Evolutionary conservation across 208 protist genomes (phyloP).

Genomic region (Trichomonas tenax): DNA sequence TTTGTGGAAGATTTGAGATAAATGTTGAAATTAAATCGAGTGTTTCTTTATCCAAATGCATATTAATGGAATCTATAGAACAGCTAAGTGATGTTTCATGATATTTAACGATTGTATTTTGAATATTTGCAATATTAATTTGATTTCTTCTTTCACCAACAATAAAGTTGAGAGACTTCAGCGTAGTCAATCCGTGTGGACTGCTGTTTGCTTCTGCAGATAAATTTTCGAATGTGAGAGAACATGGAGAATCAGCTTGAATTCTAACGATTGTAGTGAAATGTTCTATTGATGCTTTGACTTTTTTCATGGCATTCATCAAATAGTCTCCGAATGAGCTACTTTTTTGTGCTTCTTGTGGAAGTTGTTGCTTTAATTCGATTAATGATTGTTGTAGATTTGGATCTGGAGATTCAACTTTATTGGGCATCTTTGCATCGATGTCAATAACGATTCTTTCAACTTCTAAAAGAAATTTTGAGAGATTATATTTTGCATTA

Average conservation of each 20-base stretch:
- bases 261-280: neutral
- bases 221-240: neutral
- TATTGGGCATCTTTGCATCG: neutral
- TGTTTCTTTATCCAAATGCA: neutral
- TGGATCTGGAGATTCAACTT: neutral
- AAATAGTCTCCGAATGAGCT: neutral
- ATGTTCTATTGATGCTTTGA: neutral
- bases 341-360: neutral
- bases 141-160: neutral
- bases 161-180: neutral
- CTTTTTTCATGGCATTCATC: neutral
- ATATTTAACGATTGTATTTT: neutral
- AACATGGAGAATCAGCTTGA: neutral
- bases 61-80: neutral
- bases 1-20: neutral
- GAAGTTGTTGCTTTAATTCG: neutral
- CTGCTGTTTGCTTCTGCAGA: no score
- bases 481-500: neutral
- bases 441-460: neutral
- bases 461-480: neutral
- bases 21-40: neutral
- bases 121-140: neutral
- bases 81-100: neutral
- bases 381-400: neutral
- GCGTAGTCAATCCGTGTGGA: neutral